Evolutionary conservation across 2,329 filamentous ascomycete species (phyloP), one percentile per base, ranked within the genome.

Genomic region (Xylariaceae sp.): DNA sequence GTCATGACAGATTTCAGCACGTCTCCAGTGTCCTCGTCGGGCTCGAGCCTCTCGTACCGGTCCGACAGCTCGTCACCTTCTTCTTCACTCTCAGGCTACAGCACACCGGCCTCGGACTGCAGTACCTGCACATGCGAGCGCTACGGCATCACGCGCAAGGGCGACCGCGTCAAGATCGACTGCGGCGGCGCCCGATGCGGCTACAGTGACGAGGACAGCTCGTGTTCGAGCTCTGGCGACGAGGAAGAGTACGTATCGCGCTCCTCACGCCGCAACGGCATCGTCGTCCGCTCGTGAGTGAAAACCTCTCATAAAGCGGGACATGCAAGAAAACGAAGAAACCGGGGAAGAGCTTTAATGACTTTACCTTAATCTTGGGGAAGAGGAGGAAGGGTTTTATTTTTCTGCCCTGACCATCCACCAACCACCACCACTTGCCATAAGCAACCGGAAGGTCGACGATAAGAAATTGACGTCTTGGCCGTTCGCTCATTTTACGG

Each of bases 111-210:
- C 76, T 92, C 89, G 49, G 90, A 89, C 70, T 87, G 86, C 78
- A 88, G 84, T 71, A 84, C 83, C 74, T 98, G 95, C 86, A 92
- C 89, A 64, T 98, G 94, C 79, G 92, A 97, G 77, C 91, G 93
- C 79, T 97, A 95, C 81, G 94, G 93, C 69, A 96, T 98, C 81
- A 97, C 93, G 64, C 90, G 92, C 78, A 88, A 89, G 75, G 92
- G 93, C 72, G 90, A 96, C 76, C 88, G 93, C 71, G 90, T 98
- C 84, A 95, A 94, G 85, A 87, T 97, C 75, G 93, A 97, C 85
- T 98, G 94, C 73, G 92, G 92, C 68, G 94, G 94, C 67, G 82
- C 87, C 61, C 88, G 91, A 74, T 97, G 94, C 78, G 91, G 91
- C 71, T 95, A 90, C 78, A 85, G 84, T 64, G 88, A 91, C 69